Evolutionary conservation across 441 rosid genomes (phyloP), one percentile per base, ranked within the genome.

Genomic region (Adansonia rubrostipa): DNA sequence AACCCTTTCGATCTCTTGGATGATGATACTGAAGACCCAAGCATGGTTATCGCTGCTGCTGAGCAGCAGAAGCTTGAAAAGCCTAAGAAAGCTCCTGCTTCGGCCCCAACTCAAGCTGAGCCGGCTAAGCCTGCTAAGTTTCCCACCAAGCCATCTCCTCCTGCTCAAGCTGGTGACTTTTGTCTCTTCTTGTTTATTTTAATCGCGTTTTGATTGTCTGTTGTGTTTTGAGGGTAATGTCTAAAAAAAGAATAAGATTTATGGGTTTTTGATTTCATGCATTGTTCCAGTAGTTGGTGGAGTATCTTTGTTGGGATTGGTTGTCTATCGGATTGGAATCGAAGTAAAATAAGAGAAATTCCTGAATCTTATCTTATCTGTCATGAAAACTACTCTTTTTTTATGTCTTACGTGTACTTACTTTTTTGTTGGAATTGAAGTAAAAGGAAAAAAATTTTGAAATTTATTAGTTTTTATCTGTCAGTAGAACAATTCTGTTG

Each of bases 1-100:
- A 96, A 96, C 86, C 93, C 96, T 44, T 96, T 96, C 64, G 92
- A 87, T 86, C 90, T 96, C 20, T 85, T 96, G 82, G 95, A 85
- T 67, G 97, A 88, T 75, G 95, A 92, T 77, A 80, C 80, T 40
- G 98, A 94, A 75, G 99, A 96, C 85, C 92, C 89, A 2, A 78
- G 40, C 81, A 87, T 73, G 73, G 88, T 94, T 78, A 54, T 86
- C 13, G 90, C 86, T 4, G 92, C 89, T 2, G 91, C 88, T 77
- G 86, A 82, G 74, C 81, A 17, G 80, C 81, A 91, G 15, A 72
- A 92, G 90, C 82, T 73, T 8, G 89, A 91, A 82, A 92, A 90
- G 85, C 88, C 89, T 17, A 90, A 88, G 91, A 87, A 83, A 58
- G 84, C 83, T 72, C 73, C 82, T 6, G 91, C 80, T 73, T 77